A percentile compares a stretch with the other conserved stretches of the same genome.
These are phyloP conservation scores for Boletus eberwhitei DNA, from an alignment of 768 basidiomycete species.

Conservation along the genomic window DNA sequence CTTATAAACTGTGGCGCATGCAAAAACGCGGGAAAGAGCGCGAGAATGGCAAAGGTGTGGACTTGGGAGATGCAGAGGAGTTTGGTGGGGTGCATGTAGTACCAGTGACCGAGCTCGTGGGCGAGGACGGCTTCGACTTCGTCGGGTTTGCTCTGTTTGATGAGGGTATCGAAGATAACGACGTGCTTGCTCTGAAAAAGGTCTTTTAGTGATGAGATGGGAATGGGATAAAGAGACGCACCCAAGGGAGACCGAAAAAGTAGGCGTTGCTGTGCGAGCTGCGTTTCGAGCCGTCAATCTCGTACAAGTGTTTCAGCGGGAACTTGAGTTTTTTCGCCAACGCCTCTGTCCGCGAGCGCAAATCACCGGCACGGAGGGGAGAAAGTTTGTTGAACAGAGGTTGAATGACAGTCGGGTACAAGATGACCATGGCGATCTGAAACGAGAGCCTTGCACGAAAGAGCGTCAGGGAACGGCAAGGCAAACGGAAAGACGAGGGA, in stretches of 20 bases:
- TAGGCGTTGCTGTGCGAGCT: conserved; percentile 97
- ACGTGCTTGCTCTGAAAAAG: conserved; percentile 77
- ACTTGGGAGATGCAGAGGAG: conserved; percentile 82
- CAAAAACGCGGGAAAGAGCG: conserved; percentile 87
- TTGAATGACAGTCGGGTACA: conserved; percentile 86
- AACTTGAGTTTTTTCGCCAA: conserved; percentile 83
- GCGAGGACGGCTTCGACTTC: conserved; percentile 98
- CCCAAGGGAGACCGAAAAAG: conserved; percentile 97
- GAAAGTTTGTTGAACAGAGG: conserved; percentile 98
- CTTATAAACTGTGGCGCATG: conserved; percentile 73
- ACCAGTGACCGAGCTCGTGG: conserved; percentile 98
- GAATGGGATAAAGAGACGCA: conserved; percentile 31
- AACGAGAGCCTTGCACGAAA: conserved; percentile 57
- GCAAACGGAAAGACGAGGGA: conserved; percentile 25
- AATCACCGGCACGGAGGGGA: conserved; percentile 71
- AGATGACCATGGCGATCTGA: conserved; percentile 78
- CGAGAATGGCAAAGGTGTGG: conserved; percentile 84
- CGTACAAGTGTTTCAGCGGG: conserved; percentile 91
- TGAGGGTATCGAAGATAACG: conserved; percentile 96
- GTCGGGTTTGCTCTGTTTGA: conserved; percentile 84
- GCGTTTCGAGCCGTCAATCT: conserved; percentile 96
- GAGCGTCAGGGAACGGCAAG: neutral
- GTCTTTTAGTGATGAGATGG: neutral
- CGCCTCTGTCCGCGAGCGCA: conserved; percentile 72
- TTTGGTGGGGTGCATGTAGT: conserved; percentile 85